These are phyloP conservation scores for Aspergillus carbonarius DNA, from an alignment of 2,329 filamentous ascomycete genomes.

Conservation along the genomic window DNA sequence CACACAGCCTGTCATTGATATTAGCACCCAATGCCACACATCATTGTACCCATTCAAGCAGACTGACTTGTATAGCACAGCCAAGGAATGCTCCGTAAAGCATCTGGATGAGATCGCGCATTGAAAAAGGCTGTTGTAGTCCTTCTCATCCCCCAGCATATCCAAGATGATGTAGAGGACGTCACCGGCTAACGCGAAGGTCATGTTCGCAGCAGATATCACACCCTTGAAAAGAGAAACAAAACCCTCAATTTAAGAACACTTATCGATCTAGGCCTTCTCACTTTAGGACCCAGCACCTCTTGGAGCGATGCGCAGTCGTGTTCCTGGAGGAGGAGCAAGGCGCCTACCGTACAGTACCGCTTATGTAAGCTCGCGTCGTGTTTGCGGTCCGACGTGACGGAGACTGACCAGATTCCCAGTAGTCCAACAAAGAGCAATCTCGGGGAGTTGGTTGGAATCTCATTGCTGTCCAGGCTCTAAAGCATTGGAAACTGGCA, in stretches of 20 bases:
- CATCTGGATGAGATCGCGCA: conserved; percentile 26
- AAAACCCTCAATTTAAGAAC: too few relatives aligned
- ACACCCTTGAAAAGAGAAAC: background rate
- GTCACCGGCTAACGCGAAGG: conserved; percentile 22
- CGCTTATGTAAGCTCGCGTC: conserved; percentile 23
- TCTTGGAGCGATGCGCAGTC: background rate
- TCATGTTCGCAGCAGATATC: conserved; percentile 15
- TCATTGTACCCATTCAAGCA: background rate
- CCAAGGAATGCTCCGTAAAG: conserved; percentile 24
- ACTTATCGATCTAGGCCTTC: background rate
- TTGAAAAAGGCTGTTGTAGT: conserved; percentile 29
- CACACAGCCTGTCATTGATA: conserved; percentile 44
- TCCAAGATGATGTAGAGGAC: conserved; percentile 30
- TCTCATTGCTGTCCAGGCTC: background rate
- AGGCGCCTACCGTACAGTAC: background rate
- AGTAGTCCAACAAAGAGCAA: background rate
- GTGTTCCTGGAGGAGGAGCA: background rate
- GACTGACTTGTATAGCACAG: conserved; percentile 27
- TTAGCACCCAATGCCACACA: background rate
- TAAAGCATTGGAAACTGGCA: background rate
- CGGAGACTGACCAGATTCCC: background rate
- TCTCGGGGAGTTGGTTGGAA: background rate
- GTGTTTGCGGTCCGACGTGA: conserved; percentile 12
- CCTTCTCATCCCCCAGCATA: conserved; percentile 23
- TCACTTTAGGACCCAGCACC: background rate